phyloP scores from a whole-genome alignment of 2,329 filamentous ascomycete genomes.

The Hypocrella siamensis region DNA sequence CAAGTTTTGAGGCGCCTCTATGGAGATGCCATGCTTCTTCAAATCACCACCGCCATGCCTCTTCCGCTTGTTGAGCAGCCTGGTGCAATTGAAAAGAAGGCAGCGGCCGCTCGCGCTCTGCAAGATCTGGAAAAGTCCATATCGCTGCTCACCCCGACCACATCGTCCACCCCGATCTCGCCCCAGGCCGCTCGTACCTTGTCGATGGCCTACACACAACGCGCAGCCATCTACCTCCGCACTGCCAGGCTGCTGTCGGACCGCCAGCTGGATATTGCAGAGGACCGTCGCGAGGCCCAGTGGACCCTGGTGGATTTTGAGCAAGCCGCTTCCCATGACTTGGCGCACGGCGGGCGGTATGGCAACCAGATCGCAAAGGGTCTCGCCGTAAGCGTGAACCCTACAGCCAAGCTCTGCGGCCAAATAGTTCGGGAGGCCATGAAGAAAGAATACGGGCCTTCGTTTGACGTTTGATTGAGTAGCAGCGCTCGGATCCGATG shows the following conservation, averaged over 20 bases:
- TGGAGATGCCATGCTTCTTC: slow-evolving; percentile 41
- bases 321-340: slow-evolving; percentile 44
- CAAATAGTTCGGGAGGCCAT: slow-evolving; percentile 55
- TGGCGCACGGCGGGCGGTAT: slow-evolving; percentile 47
- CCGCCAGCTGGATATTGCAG: slow-evolving; percentile 22
- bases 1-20: slow-evolving; percentile 49
- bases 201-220: slow-evolving; percentile 56
- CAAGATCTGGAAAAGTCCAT: slow-evolving; percentile 44
- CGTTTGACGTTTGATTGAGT: slow-evolving; percentile 19
- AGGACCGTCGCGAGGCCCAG: slow-evolving; percentile 23
- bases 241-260: slow-evolving; percentile 33
- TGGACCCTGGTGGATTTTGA: slow-evolving; percentile 44
- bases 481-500: too few relatives aligned
- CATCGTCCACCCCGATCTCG: slow-evolving; percentile 38
- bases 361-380: slow-evolving; percentile 51
- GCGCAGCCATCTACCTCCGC: slow-evolving; percentile 46
- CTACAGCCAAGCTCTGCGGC: slow-evolving; percentile 53
- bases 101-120: slow-evolving; percentile 25
- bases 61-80: slow-evolving; percentile 25
- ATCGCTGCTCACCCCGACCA: slow-evolving; percentile 37
- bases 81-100: slow-evolving; percentile 19
- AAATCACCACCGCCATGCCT: slow-evolving; percentile 17
- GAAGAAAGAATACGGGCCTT: slow-evolving; percentile 50
- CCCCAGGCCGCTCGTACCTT: slow-evolving; percentile 49
- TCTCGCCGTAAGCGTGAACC: slow-evolving; percentile 49